Evolutionary conservation across 768 basidiomycete species (phyloP).

Genomic region (Nidularia pulvinata): DNA sequence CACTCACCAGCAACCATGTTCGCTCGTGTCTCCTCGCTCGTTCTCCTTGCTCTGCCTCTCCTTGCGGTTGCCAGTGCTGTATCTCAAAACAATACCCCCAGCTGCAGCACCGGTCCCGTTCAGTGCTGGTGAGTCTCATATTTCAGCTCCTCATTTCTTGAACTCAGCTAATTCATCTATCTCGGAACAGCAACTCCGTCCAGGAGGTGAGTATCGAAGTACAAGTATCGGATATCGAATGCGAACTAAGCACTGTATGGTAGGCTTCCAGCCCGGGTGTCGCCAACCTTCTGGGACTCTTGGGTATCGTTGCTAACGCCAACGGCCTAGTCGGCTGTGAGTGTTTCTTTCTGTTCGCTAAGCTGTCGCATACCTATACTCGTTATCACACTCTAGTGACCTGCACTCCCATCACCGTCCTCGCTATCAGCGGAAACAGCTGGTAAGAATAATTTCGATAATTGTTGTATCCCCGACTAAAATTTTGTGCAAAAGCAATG

Average conservation of each 20-base stretch:
- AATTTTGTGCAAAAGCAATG: slow-evolving; percentile 5
- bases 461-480: background rate
- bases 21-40: slow-evolving; percentile 12
- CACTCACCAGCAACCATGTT: slow-evolving; percentile 12
- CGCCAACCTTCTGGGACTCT: background rate
- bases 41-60: slow-evolving; percentile 14
- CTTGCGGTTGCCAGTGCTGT: slow-evolving; percentile 12
- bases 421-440: slow-evolving; percentile 10
- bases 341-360: background rate
- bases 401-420: slow-evolving; percentile 11
- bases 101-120: slow-evolving; percentile 12
- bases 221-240: background rate
- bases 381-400: slow-evolving; percentile 5
- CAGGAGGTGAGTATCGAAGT: slow-evolving; percentile 7
- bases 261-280: background rate
- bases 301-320: slow-evolving; percentile 7
- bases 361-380: background rate
- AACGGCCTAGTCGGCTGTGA: slow-evolving; percentile 13
- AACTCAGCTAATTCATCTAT: background rate
- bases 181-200: slow-evolving; percentile 9
- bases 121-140: slow-evolving; percentile 8
- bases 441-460: slow-evolving; percentile 4
- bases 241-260: background rate
- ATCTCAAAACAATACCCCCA: background rate
- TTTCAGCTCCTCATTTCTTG: background rate